Evolutionary conservation across 2,329 filamentous ascomycete genomes (phyloP), one percentile per base, ranked within the genome.

Genomic region (Claviceps maximensis): DNA sequence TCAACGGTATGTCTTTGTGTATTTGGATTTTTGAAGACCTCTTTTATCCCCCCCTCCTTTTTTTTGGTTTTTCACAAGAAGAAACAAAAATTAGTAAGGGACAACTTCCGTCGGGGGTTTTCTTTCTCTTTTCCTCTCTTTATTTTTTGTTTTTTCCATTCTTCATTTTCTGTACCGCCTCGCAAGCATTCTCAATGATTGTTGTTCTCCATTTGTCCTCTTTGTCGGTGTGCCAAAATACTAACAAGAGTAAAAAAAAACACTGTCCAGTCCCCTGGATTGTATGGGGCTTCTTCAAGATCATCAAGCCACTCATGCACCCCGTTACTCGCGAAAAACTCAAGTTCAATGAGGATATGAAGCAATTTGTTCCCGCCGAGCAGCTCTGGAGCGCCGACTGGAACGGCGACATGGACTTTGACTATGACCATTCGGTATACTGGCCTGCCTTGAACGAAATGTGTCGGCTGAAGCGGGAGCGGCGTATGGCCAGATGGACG

Each of bases 261-360:
- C 17, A 40, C 17, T 45, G 3, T 38, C 53, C 58, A 91, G 87
- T 95, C 49, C 91, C 91, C 0, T 96, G 88, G 82, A 79, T 95
- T 58, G 87, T 97, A 56, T 84, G 81, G 68, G 87, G 87, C 50
- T 98, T 98, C 77, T 95, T 97, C 78, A 96, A 95, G 71, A 74
- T 96, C 62, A 90, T 98, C 70, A 89, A 83, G 4, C 89, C 91
- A 41, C 96, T 98, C 71, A 95, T 98, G 71, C 93, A 98, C 69
- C 93, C 93, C 8, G 74, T 90, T 62, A 98, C 93, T 10, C 83
- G 87, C 54, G 83, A 93, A 64, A 98, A 98, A 76, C 83, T 98
- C 73, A 94, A 93, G 73, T 96, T 95, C 77, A 96, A 97, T 74
- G 89, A 95, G 68, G 86, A 94, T 65, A 83, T 95, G 74, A 78